A percentile compares a stretch with the other conserved stretches of the same genome.
phyloP scores from a whole-genome alignment of 768 basidiomycete genomes.

The Phylloporus rhodoxanthus region DNA sequence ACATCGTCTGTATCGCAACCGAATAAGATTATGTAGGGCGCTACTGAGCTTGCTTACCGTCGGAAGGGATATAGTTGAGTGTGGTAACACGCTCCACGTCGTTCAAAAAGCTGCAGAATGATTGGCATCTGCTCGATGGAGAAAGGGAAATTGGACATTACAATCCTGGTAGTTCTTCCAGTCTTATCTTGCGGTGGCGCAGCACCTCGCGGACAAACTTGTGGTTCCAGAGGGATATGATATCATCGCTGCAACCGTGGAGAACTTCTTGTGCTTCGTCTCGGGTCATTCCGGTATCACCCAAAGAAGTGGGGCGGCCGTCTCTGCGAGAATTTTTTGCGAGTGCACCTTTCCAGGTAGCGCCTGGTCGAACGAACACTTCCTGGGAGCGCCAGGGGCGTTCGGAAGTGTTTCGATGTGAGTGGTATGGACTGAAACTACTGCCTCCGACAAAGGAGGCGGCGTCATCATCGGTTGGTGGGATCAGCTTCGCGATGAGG shows the following conservation, averaged over 20 bases:
- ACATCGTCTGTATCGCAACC: slow-evolving; percentile 40
- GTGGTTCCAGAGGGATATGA: slow-evolving; percentile 43
- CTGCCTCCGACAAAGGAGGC: slow-evolving; percentile 17
- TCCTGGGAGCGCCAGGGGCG: slow-evolving; percentile 33
- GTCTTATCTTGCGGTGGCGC: slow-evolving; percentile 38
- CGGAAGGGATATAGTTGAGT: slow-evolving; percentile 41
- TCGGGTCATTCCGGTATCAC: slow-evolving; percentile 22
- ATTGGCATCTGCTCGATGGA: not conserved
- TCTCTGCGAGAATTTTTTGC: slow-evolving; percentile 31
- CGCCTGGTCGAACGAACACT: slow-evolving; percentile 53
- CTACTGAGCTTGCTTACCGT: slow-evolving; percentile 30
- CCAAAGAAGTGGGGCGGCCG: slow-evolving; percentile 24
- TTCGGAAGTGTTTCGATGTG: slow-evolving; percentile 19
- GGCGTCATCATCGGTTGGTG: slow-evolving; percentile 53
- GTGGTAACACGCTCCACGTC: slow-evolving; percentile 46
- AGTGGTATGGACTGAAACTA: slow-evolving; percentile 17
- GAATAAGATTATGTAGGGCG: slow-evolving; percentile 5
- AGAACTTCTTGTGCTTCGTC: slow-evolving; percentile 41
- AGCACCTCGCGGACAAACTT: slow-evolving; percentile 39
- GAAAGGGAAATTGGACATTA: slow-evolving; percentile 17
- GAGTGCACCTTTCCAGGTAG: slow-evolving; percentile 59
- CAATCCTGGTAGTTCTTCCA: slow-evolving; percentile 51
- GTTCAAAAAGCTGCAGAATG: slow-evolving; percentile 38
- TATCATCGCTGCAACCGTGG: slow-evolving; percentile 36
- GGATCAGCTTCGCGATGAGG: slow-evolving; percentile 69